A percentile compares a stretch with the other conserved stretches of the same genome.
phyloP scores from a whole-genome alignment of 2,329 filamentous ascomycete genomes.

The Aspergillus neoniger region DNA sequence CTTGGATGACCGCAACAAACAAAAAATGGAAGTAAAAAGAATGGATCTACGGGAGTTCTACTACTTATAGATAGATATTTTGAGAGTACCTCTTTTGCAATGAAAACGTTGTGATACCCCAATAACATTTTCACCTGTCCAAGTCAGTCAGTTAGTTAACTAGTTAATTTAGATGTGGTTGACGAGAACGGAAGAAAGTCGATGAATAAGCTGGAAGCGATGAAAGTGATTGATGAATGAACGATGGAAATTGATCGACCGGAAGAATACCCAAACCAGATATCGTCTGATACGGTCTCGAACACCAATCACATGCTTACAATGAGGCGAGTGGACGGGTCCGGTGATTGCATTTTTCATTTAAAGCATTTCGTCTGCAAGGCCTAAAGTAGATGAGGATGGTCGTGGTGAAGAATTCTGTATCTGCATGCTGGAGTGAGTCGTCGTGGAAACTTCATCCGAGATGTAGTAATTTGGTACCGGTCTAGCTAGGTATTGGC shows the following conservation, averaged over 20 bases:
- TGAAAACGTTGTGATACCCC: constrained; percentile 27
- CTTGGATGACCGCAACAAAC: neutral
- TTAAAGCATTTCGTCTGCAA: neutral
- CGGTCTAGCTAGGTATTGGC: too few relatives aligned
- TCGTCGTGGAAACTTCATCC: too few relatives aligned
- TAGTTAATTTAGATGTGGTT: neutral
- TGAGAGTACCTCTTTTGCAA: constrained; percentile 9
- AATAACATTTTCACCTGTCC: neutral
- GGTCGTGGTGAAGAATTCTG: too few relatives aligned
- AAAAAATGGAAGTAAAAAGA: neutral
- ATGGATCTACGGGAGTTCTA: neutral
- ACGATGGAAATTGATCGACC: neutral
- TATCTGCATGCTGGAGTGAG: too few relatives aligned
- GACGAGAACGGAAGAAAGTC: neutral
- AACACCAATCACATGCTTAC: constrained; percentile 2
- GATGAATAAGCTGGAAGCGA: neutral
- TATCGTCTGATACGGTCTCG: neutral
- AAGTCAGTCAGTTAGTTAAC: too few relatives aligned
- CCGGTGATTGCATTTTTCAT: neutral
- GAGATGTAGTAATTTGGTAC: too few relatives aligned
- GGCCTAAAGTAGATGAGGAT: neutral
- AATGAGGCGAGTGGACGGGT: neutral
- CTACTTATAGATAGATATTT: constrained; percentile 1
- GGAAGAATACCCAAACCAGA: neutral
- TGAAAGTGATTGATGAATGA: neutral